Evolutionary conservation across 306 rosid genomes (phyloP), one percentile per base, ranked within the genome.

Genomic region (Sicyos edulis): DNA sequence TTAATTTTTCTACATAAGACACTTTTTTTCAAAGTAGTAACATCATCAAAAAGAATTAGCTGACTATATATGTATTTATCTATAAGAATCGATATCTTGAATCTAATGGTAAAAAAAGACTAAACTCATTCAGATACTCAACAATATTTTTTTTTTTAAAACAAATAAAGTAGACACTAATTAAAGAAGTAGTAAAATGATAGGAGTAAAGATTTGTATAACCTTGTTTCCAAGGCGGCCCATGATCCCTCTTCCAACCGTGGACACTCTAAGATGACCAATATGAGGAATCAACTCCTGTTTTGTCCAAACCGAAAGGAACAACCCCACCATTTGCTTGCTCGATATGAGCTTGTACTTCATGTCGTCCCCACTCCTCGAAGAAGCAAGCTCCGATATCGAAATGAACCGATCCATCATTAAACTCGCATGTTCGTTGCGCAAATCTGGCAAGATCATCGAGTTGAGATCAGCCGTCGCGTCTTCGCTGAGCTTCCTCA

Each of bases 251-350:
- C 98, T 87, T 42, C 98, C 93, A 0, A 92, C 88, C 0, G 92
- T 79, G 54, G 88, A 88, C 51, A 86, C 85, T 82, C 98, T 84
- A 52, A 92, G 96, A 82, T 92, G 98, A 37, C 83, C 96, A 63
- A 92, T 82, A 70, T 92, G 90, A 10, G 96, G 90, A 4, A 92
- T 78, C 61, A 92, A 81, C 61, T 90, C 91, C 66, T 79, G 91
- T 65, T 87, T 84, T 24, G 86, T 81, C 98, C 98, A 92, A 20
- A 92, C 83, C 6, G 96, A 80, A 9, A 92, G 78, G 64, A 92
- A 92, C 77, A 92, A 86, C 17, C 98, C 98, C 2, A 92, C 98
- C 98, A 92, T 92, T 59, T 92, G 92, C 76, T 92, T 92, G 85
- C 93, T 90, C 22, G 88, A 82, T 52, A 92, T 74, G 0, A 92